phyloP scores from a whole-genome alignment of 1,284 basidiomycete genomes.

The Microbotryum violaceum region DNA sequence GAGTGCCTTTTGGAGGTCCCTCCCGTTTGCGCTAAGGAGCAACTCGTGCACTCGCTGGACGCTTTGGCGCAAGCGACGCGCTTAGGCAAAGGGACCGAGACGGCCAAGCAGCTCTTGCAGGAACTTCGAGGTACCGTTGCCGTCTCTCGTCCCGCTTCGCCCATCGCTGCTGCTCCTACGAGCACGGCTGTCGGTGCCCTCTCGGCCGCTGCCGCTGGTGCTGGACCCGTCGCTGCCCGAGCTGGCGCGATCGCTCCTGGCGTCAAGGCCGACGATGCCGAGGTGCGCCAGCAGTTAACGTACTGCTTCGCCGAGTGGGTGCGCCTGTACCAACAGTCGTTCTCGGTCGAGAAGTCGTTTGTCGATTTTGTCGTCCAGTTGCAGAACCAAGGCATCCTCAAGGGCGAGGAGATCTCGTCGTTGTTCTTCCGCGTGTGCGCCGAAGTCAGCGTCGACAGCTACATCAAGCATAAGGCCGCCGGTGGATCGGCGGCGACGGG shows the following conservation, averaged over 20 bases:
- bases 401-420: constrained; percentile 90
- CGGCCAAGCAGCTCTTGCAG: constrained; percentile 44
- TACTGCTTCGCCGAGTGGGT: constrained; percentile 77
- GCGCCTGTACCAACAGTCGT: constrained; percentile 79
- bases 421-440: constrained; percentile 98
- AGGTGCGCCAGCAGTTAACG: constrained; percentile 47
- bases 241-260: not conserved
- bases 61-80: constrained; percentile 66
- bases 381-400: constrained; percentile 91
- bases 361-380: constrained; percentile 95
- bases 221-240: constrained; percentile 26
- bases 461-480: constrained; percentile 72
- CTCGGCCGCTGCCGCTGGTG: not conserved
- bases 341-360: constrained; percentile 83
- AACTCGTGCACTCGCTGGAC: constrained; percentile 75
- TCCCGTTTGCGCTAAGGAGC: constrained; percentile 64
- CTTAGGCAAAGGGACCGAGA: constrained; percentile 67
- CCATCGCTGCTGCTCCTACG: constrained; percentile 22
- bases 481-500: constrained; percentile 65
- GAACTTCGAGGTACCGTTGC: not conserved
- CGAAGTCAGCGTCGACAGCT: constrained; percentile 86
- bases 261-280: constrained; percentile 16
- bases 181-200: not conserved
- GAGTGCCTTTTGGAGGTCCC: constrained; percentile 75
- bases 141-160: not conserved